A percentile compares a stretch with the other conserved stretches of the same genome.
Evolutionary conservation across 2,329 filamentous ascomycete genomes (phyloP).

Genomic region (Venturia nashicola): DNA sequence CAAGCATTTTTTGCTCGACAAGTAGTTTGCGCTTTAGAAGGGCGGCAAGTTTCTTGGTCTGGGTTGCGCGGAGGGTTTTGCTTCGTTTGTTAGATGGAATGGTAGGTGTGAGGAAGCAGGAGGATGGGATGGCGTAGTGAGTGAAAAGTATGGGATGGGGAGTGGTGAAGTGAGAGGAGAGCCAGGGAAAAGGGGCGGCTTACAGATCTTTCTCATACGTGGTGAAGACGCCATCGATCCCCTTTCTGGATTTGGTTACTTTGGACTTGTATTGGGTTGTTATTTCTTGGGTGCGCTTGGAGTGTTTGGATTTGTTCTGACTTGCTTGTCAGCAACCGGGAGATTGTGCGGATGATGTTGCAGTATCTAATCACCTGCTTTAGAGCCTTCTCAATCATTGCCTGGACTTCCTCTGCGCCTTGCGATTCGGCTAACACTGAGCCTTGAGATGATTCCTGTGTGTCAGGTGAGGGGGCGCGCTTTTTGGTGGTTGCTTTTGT

Average conservation of each 20-base stretch:
- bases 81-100: neutral
- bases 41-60: neutral
- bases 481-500: neutral
- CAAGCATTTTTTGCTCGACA: neutral
- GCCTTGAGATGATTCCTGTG: neutral
- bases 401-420: neutral
- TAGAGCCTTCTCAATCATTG: neutral
- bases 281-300: constrained; percentile 1
- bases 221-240: neutral
- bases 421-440: neutral
- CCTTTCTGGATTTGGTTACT: neutral
- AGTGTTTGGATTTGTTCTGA: neutral
- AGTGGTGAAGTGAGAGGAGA: neutral
- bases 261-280: neutral
- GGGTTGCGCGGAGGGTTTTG: neutral
- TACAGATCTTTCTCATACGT: neutral
- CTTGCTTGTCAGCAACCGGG: neutral
- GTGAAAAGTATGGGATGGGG: too few species aligned
- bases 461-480: neutral
- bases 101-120: too few species aligned
- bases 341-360: too few species aligned
- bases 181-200: too few species aligned
- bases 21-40: neutral
- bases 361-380: neutral
- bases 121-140: neutral